phyloP scores from a whole-genome alignment of 495 filamentous ascomycete genomes.

The Baudoinia panamericana region DNA sequence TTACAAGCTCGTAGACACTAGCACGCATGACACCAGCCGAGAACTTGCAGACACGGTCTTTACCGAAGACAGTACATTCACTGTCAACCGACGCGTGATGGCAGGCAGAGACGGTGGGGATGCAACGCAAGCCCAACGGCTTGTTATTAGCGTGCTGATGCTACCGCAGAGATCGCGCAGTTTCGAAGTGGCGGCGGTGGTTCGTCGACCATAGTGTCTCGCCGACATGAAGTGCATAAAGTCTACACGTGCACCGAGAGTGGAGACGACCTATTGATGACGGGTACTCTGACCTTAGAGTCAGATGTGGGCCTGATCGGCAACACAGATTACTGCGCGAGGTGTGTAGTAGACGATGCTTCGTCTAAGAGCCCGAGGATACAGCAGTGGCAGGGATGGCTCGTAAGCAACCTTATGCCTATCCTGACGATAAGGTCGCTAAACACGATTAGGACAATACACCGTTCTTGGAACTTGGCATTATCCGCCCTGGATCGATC shows the following conservation, averaged over 20 bases:
- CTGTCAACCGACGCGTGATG: constrained; percentile 8
- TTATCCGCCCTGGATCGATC: not conserved
- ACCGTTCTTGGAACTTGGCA: constrained; percentile 4
- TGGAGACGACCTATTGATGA: constrained; percentile 8
- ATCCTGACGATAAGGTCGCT: not conserved
- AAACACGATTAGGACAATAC: not conserved
- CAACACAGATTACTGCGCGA: constrained; percentile 1
- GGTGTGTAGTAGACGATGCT: constrained; percentile 7
- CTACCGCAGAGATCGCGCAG: no score
- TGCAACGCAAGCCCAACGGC: no score
- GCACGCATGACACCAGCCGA: not conserved
- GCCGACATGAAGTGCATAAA: constrained; percentile 1
- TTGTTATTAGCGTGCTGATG: no score
- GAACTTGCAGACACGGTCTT: constrained; percentile 1
- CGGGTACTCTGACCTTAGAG: constrained; percentile 3
- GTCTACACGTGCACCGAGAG: constrained; percentile 6
- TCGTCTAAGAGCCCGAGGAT: not conserved
- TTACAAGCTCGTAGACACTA: constrained; percentile 4
- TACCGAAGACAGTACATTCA: not conserved
- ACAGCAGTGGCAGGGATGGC: constrained; percentile 5
- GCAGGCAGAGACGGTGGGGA: not conserved
- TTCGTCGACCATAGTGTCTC: constrained; percentile 1
- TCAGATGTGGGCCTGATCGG: constrained; percentile 1
- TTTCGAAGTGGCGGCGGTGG: no score
- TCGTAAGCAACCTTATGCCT: constrained; percentile 2